A percentile compares a stretch with the other conserved stretches of the same genome.
phyloP scores from a whole-genome alignment of 148 eudicot species.

The Dysphania ambrosioides region DNA sequence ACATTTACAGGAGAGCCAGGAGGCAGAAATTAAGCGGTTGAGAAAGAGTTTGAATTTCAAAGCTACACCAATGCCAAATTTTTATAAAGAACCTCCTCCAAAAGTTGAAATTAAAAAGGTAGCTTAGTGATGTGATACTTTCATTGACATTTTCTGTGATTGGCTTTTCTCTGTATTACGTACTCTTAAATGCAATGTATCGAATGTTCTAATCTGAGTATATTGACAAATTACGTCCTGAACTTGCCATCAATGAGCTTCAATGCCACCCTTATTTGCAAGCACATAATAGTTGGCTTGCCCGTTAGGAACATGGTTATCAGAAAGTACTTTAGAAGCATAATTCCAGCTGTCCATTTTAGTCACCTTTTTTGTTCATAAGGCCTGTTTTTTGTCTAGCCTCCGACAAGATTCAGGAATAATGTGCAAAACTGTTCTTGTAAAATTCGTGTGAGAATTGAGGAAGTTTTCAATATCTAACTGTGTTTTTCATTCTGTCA shows the following conservation, averaged over 20 bases:
- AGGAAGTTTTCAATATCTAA: too few species aligned
- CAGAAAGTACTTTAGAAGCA: too few species aligned
- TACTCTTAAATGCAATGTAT: neutral
- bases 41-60: constrained; percentile 89
- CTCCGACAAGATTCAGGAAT: neutral
- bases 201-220: neutral
- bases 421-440: neutral
- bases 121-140: constrained; percentile 25
- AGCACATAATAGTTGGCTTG: too few species aligned
- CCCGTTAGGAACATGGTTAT: too few species aligned
- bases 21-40: constrained; percentile 76
- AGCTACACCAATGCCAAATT: constrained; percentile 95
- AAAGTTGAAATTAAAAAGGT: constrained; percentile 94
- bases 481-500: neutral
- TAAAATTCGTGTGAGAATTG: neutral
- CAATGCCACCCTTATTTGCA: too few species aligned
- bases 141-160: too few species aligned
- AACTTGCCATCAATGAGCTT: too few species aligned
- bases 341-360: neutral
- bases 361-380: neutral
- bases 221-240: neutral
- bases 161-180: neutral
- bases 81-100: constrained; percentile 92
- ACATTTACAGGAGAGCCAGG: constrained; percentile 63
- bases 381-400: neutral